Evolutionary conservation across 202 grass and related monocot species (phyloP).

Genomic region (Schoenoplectus triqueter): DNA sequence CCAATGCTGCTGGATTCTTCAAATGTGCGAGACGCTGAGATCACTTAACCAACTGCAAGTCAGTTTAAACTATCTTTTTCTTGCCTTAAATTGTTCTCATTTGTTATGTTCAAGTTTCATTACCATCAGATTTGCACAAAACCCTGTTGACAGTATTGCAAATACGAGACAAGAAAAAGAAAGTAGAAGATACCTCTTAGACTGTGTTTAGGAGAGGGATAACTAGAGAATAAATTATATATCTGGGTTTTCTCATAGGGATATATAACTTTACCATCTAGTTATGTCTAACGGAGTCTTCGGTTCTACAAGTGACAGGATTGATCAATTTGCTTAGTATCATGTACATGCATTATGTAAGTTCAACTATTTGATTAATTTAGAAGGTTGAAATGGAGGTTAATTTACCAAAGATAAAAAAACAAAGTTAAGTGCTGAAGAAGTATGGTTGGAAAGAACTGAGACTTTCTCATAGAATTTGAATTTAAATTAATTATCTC

Average conservation of each 20-base stretch:
- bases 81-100: neutral
- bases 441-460: slow-evolving; percentile 27
- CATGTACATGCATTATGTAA: neutral
- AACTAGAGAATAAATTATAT: no score
- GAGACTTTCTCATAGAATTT: slow-evolving; percentile 17
- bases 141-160: neutral
- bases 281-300: no score
- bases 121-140: slow-evolving; percentile 13
- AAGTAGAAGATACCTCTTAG: no score
- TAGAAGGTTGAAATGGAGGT: slow-evolving; percentile 25
- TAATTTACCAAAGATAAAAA: slow-evolving; percentile 22
- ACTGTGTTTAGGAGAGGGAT: no score
- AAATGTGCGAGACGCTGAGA: slow-evolving; percentile 14
- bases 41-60: slow-evolving; percentile 25
- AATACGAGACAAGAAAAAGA: slow-evolving; percentile 18
- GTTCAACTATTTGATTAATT: neutral
- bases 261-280: no score
- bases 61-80: neutral
- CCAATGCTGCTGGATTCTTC: neutral
- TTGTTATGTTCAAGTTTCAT: neutral
- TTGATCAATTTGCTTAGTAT: neutral
- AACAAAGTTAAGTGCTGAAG: neutral
- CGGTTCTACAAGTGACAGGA: no score
- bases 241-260: no score
- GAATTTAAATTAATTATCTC: neutral